Percentiles rank a stretch among this genome's conserved stretches.
phyloP scores from a whole-genome alignment of 148 eudicot species.

The Rhododendron griersonianum region DNA sequence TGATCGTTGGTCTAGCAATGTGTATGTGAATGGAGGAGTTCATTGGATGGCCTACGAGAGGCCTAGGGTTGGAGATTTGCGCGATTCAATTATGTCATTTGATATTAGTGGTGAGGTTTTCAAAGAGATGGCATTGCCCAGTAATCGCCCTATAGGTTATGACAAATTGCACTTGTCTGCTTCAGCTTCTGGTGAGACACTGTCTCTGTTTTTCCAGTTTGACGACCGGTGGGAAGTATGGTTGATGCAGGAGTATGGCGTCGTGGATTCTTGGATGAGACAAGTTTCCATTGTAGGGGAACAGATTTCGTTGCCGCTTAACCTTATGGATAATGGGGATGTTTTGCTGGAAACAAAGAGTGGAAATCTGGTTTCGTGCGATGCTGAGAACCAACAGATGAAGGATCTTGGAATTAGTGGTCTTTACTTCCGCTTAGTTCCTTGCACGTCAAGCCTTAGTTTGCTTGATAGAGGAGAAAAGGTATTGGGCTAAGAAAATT shows the following conservation, averaged over 20 bases:
- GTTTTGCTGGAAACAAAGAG: conserved; percentile 5
- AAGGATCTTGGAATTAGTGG: conserved; percentile 15
- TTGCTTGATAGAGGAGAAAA: conserved; percentile 21
- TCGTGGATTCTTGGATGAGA: conserved; percentile 31
- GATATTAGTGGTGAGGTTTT: conserved; percentile 23
- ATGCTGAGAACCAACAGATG: conserved; percentile 8
- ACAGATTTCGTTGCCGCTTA: conserved; percentile 7
- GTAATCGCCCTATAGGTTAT: neutral
- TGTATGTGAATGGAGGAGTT: conserved; percentile 24
- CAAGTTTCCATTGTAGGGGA: neutral
- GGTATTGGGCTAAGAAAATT: neutral
- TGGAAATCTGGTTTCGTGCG: conserved; percentile 15
- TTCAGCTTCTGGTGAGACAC: conserved; percentile 8
- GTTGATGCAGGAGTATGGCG: conserved; percentile 31
- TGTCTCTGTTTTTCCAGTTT: conserved; percentile 20
- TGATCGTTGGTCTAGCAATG: conserved; percentile 22
- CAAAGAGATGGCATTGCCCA: conserved; percentile 20
- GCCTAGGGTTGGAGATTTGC: neutral
- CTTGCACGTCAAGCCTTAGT: conserved; percentile 19
- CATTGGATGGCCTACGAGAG: conserved; percentile 28
- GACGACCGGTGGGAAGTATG: conserved; percentile 21
- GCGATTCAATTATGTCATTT: conserved; percentile 25
- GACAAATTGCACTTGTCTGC: conserved; percentile 10
- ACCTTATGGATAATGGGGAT: conserved; percentile 8
- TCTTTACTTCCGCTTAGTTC: conserved; percentile 13